Evolutionary conservation across 192 early-diverging fungal species (phyloP).

Genomic region (Coemansia umbellata): DNA sequence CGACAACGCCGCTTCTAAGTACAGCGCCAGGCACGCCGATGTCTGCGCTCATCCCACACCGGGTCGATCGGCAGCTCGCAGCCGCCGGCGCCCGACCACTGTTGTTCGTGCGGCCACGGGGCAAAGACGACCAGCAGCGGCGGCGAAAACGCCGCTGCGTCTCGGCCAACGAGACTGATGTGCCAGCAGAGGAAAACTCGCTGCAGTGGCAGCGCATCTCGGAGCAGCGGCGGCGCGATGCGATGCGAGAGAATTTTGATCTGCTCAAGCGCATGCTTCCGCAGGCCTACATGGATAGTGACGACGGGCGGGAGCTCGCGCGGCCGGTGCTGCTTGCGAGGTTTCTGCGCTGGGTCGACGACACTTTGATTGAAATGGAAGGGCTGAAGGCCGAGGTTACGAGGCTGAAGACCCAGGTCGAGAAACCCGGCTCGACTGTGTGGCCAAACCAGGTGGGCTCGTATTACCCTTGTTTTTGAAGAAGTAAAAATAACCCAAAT

Average conservation of each 20-base stretch:
- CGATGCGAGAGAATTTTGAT: slow-evolving; percentile 53
- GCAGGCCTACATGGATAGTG: slow-evolving; percentile 45
- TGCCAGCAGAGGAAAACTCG: slow-evolving; percentile 7
- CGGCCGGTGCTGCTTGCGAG: slow-evolving; percentile 46
- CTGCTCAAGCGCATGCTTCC: slow-evolving; percentile 53
- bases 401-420: slow-evolving; percentile 8
- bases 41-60: slow-evolving; percentile 30
- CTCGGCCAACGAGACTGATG: slow-evolving; percentile 7
- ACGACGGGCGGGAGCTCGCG: slow-evolving; percentile 51
- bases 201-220: slow-evolving; percentile 51
- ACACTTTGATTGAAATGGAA: slow-evolving; percentile 52
- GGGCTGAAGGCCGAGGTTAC: slow-evolving; percentile 38
- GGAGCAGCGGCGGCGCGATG: slow-evolving; percentile 46
- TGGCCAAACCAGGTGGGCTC: too few species aligned
- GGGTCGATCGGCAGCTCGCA: slow-evolving; percentile 47
- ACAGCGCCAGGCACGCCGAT: background rate
- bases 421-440: too few species aligned
- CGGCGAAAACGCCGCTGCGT: slow-evolving; percentile 40
- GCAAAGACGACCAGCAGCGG: slow-evolving; percentile 22
- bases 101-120: slow-evolving; percentile 42
- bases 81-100: slow-evolving; percentile 36
- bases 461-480: too few species aligned
- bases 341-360: slow-evolving; percentile 51
- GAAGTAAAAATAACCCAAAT: too few species aligned
- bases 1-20: background rate